A percentile compares a stretch with the other conserved stretches of the same genome.
phyloP scores from a whole-genome alignment of 225 moss, liverwort and hornwort species.

The Marchantia paleacea region DNA sequence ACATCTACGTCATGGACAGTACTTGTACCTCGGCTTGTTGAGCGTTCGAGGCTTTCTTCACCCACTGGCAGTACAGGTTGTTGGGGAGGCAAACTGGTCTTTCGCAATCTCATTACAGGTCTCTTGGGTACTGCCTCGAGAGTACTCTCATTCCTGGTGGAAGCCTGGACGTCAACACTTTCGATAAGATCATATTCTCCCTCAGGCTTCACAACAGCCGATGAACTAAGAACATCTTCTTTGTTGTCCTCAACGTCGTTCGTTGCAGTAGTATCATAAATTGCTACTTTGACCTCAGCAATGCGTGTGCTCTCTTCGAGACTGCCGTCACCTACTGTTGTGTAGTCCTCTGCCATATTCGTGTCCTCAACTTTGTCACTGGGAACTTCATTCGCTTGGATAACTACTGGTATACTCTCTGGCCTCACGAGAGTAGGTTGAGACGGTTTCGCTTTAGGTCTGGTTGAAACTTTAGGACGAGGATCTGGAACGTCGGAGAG shows the following conservation, averaged over 20 bases:
- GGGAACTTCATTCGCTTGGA: background rate
- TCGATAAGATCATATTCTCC: background rate
- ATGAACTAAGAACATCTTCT: background rate
- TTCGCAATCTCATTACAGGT: slow-evolving; percentile 10
- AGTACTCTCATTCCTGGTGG: background rate
- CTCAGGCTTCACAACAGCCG: background rate
- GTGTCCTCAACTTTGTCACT: background rate
- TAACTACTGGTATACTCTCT: background rate
- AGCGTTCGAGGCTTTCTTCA: slow-evolving; percentile 2
- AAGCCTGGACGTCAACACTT: background rate
- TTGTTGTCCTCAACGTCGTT: background rate
- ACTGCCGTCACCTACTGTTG: background rate
- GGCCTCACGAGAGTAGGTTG: slow-evolving; percentile 25
- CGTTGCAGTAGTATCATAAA: background rate
- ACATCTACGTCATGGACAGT: background rate
- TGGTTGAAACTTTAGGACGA: slow-evolving; percentile 31
- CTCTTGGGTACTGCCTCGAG: background rate
- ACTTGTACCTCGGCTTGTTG: slow-evolving; percentile 21
- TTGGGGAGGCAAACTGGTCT: background rate
- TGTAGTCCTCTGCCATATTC: background rate
- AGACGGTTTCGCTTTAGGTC: slow-evolving; percentile 30
- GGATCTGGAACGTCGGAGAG: slow-evolving; percentile 23
- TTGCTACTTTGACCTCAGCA: background rate
- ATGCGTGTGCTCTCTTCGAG: background rate
- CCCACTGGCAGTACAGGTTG: background rate